A percentile compares a stretch with the other conserved stretches of the same genome.
These are phyloP conservation scores for Arxiozyma telluris DNA, from an alignment of 1,139 yeast species.

Conservation along the genomic window DNA sequence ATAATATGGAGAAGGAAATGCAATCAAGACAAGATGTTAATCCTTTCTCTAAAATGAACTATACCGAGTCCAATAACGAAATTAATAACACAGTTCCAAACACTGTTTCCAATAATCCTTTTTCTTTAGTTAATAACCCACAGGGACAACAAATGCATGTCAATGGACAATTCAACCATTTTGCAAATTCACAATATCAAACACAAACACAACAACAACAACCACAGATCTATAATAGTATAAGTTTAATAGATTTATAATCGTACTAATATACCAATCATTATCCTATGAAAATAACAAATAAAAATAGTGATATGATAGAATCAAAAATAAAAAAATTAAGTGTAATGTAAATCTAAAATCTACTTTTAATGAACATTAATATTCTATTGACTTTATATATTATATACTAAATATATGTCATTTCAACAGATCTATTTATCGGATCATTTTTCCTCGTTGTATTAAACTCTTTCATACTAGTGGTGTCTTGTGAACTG, in stretches of 20 bases:
- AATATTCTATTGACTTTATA: neutral
- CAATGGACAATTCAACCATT: neutral
- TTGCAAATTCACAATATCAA: slow-evolving; percentile 1
- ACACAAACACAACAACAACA: slow-evolving; percentile 10
- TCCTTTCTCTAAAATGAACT: slow-evolving; percentile 4
- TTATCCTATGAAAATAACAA: neutral
- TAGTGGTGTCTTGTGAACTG: neutral
- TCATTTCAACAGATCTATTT: slow-evolving; percentile 9
- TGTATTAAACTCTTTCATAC: slow-evolving; percentile 14
- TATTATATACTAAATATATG: slow-evolving; percentile 1
- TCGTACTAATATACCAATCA: neutral
- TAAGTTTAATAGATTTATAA: slow-evolving; percentile 12
- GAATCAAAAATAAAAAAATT: neutral
- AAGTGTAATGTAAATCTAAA: neutral
- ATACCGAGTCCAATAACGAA: slow-evolving; percentile 34
- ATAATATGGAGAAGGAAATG: slow-evolving; percentile 1
- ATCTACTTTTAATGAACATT: neutral
- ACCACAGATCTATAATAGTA: neutral
- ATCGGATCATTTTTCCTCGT: slow-evolving; percentile 7
- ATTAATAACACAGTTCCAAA: slow-evolving; percentile 80
- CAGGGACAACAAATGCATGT: neutral
- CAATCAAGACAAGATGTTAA: slow-evolving; percentile 1
- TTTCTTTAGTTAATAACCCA: neutral
- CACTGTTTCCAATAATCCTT: slow-evolving; percentile 3
- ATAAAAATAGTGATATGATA: neutral